Percentiles rank a stretch among this genome's conserved stretches.
Conservation (phyloP, 768 basidiomycete species). For the Mycena indigotica region DNA sequence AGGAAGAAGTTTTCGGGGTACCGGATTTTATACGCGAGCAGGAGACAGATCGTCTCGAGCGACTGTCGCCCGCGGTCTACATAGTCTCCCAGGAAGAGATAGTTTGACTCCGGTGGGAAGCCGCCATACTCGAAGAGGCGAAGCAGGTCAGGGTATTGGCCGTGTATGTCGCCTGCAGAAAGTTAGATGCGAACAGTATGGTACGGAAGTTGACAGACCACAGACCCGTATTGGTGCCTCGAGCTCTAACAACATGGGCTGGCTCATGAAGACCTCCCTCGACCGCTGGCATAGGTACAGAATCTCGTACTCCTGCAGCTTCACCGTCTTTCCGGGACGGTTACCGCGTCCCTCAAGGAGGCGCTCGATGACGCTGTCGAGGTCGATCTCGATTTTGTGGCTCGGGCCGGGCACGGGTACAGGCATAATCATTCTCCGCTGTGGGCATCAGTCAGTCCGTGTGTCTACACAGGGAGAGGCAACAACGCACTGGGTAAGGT, state of each 20-base stretch:
- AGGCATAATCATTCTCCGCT: no score
- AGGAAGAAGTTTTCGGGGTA: constrained; percentile 92
- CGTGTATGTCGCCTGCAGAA: constrained; percentile 74
- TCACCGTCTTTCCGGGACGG: constrained; percentile 81
- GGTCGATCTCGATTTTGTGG: constrained; percentile 89
- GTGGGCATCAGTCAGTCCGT: no score
- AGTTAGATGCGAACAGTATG: not conserved
- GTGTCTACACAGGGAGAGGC: no score
- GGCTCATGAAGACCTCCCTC: constrained; percentile 83
- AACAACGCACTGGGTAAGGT: no score
- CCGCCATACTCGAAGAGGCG: constrained; percentile 86
- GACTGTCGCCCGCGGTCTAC: constrained; percentile 20
- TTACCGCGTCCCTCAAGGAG: constrained; percentile 91
- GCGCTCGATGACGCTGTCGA: constrained; percentile 99
- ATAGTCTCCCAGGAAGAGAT: constrained; percentile 78
- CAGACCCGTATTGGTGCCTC: constrained; percentile 47
- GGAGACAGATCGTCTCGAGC: constrained; percentile 17
- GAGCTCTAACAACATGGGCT: constrained; percentile 79
- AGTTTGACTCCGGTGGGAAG: constrained; percentile 87
- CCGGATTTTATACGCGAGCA: constrained; percentile 17
- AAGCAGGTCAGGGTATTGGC: constrained; percentile 83
- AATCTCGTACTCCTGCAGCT: constrained; percentile 83
- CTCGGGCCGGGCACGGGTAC: not conserved
- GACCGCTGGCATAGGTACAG: constrained; percentile 82
- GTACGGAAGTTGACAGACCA: constrained; percentile 26